phyloP scores from a whole-genome alignment of 345 rosid genomes.

The Leavenworthia alabamica region DNA sequence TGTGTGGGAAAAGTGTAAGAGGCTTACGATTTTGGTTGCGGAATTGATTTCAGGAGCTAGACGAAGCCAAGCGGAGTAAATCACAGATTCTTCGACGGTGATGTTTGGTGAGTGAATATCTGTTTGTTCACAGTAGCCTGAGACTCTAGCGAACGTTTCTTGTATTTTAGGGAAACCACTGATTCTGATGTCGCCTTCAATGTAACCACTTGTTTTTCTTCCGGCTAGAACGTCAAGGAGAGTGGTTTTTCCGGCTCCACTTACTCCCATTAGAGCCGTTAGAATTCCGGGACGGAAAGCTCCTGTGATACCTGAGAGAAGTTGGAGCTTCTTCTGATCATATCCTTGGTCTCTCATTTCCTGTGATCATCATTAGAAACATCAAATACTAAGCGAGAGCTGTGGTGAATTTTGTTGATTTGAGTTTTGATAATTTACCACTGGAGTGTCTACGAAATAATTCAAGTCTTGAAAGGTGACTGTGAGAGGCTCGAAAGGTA shows the following conservation, averaged over 20 bases:
- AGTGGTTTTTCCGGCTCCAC: slow-evolving; percentile 90
- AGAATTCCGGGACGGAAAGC: slow-evolving; percentile 73
- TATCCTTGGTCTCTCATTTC: slow-evolving; percentile 67
- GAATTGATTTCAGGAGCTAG: slow-evolving; percentile 58
- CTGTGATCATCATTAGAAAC: slow-evolving; percentile 29
- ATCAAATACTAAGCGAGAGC: neutral
- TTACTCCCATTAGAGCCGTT: slow-evolving; percentile 72
- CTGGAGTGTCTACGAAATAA: slow-evolving; percentile 76
- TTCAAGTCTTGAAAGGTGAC: slow-evolving; percentile 61
- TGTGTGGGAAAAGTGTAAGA: neutral
- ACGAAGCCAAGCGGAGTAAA: slow-evolving; percentile 78
- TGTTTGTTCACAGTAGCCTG: slow-evolving; percentile 79
- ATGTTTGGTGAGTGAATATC: slow-evolving; percentile 77
- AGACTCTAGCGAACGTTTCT: slow-evolving; percentile 66
- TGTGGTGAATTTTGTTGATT: neutral
- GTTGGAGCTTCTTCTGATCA: slow-evolving; percentile 52
- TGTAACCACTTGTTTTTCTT: slow-evolving; percentile 67
- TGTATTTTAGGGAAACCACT: slow-evolving; percentile 76
- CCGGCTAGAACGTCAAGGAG: slow-evolving; percentile 62
- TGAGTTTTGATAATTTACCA: slow-evolving; percentile 33
- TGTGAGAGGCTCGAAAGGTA: slow-evolving; percentile 74
- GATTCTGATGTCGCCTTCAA: slow-evolving; percentile 59
- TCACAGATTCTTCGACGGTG: slow-evolving; percentile 64
- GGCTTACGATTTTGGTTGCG: slow-evolving; percentile 47
- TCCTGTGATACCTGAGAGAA: slow-evolving; percentile 59